phyloP scores from a whole-genome alignment of 2,329 filamentous ascomycete species.

The Penicillium sp. region DNA sequence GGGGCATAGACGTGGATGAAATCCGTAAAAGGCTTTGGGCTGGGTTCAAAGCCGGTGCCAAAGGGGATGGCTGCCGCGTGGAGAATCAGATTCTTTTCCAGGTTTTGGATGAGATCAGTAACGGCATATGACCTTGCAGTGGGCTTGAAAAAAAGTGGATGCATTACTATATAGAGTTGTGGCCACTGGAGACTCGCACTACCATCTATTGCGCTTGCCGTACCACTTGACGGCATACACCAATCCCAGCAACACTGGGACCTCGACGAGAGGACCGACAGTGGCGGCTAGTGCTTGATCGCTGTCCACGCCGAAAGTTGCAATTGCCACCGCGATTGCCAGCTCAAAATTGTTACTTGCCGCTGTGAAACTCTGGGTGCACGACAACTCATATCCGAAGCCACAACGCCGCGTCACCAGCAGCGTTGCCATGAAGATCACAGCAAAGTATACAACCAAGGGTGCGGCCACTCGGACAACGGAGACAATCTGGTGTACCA shows the following conservation, averaged over 20 bases:
- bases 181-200: conserved; percentile 1
- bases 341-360: conserved; percentile 92
- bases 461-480: conserved; percentile 77
- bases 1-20: conserved; percentile 30
- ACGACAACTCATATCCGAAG: conserved; percentile 63
- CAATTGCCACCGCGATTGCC: conserved; percentile 80
- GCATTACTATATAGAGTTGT: background rate
- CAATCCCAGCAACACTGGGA: conserved; percentile 69
- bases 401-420: conserved; percentile 58
- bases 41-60: conserved; percentile 27
- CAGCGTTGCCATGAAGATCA: conserved; percentile 68
- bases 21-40: conserved; percentile 31
- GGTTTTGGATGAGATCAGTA: conserved; percentile 36
- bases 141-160: background rate
- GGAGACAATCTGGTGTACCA: conserved; percentile 76
- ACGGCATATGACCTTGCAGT: conserved; percentile 15
- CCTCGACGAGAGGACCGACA: conserved; percentile 79
- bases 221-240: conserved; percentile 61
- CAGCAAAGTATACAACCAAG: conserved; percentile 70
- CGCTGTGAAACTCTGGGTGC: conserved; percentile 80
- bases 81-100: conserved; percentile 40
- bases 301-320: conserved; percentile 70
- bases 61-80: conserved; percentile 33
- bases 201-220: conserved; percentile 23
- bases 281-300: conserved; percentile 77